Percentiles rank a stretch among this genome's conserved stretches.
Conservation (phyloP, 83 land plant genomes). For the Thuja plicata region DNA sequence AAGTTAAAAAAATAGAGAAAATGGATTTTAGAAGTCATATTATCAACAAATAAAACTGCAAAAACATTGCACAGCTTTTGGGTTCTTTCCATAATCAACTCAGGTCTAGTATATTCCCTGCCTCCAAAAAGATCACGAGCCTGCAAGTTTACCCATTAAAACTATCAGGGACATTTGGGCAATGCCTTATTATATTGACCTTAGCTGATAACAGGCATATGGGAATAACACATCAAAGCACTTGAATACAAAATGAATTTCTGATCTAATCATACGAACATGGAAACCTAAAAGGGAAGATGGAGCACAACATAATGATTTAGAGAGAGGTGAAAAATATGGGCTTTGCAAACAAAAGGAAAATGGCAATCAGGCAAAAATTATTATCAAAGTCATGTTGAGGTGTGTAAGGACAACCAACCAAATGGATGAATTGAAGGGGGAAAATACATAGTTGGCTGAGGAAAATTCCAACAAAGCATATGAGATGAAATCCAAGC, state of each 20-base stretch:
- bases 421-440: neutral
- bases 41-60: neutral
- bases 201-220: neutral
- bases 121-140: neutral
- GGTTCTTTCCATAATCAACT: neutral
- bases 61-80: neutral
- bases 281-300: neutral
- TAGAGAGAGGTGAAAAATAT: neutral
- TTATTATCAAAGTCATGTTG: neutral
- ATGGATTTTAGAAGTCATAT: neutral
- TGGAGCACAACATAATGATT: neutral
- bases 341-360: neutral
- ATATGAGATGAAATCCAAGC: neutral
- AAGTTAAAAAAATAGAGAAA: neutral
- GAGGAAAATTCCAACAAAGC: neutral
- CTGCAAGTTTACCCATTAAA: neutral
- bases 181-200: neutral
- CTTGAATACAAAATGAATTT: neutral
- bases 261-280: neutral
- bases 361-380: neutral
- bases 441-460: neutral
- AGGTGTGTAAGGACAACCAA: neutral
- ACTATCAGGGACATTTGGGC: neutral
- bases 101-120: neutral
- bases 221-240: neutral